Evolutionary conservation across 208 protist species (phyloP).

Genomic region (Crithidia fasciculata): DNA sequence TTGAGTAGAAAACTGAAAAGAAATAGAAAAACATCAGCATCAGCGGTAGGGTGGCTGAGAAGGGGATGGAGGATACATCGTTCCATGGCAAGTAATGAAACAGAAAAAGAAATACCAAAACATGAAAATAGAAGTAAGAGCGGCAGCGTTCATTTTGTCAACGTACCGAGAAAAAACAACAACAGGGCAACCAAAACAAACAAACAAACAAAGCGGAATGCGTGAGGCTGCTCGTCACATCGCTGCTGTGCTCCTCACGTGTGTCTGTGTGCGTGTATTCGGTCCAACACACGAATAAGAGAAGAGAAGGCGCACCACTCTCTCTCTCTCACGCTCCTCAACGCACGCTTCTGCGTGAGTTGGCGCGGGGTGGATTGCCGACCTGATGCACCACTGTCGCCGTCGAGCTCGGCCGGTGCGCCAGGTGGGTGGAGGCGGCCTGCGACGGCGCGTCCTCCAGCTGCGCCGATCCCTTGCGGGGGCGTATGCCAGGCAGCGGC

Average conservation of each 20-base stretch:
- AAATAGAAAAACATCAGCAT: background rate
- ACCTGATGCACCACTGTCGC: conserved; percentile 14
- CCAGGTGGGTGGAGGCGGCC: background rate
- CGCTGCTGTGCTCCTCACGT: too few relatives aligned
- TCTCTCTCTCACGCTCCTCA: background rate
- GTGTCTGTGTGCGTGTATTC: too few relatives aligned
- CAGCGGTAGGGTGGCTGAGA: too few relatives aligned
- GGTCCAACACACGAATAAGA: too few relatives aligned
- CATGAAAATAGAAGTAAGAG: background rate
- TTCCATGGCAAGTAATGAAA: background rate
- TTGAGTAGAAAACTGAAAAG: background rate
- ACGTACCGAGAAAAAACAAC: too few relatives aligned
- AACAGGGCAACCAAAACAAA: too few relatives aligned
- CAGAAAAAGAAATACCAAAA: background rate
- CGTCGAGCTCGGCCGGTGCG: conserved; percentile 1
- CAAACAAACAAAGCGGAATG: too few relatives aligned
- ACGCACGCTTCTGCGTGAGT: background rate
- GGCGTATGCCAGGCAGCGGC: conserved; percentile 6
- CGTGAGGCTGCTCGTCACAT: too few relatives aligned
- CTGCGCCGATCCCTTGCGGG: background rate
- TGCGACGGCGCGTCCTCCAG: conserved; percentile 2
- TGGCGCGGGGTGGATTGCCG: background rate
- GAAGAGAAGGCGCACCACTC: too few relatives aligned
- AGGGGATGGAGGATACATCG: background rate
- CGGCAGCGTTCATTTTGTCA: background rate